phyloP scores from a whole-genome alignment of 805 yeast species.

The Lipomyces spencermartinsiae region DNA sequence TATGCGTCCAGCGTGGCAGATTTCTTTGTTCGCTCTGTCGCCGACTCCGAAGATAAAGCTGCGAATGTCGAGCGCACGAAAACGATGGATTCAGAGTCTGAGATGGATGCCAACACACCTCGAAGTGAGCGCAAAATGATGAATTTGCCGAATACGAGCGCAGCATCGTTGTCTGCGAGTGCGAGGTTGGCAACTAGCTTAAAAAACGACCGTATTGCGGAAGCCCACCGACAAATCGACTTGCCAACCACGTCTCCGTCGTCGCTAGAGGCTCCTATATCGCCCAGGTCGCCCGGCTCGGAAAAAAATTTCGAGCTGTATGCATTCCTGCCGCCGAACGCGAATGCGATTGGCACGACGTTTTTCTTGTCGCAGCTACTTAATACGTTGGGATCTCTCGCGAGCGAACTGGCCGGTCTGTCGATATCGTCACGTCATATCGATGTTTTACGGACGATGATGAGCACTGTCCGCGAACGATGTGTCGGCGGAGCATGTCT shows the following conservation, averaged over 20 bases:
- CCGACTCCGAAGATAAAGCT: slow-evolving; percentile 21
- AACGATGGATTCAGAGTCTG: slow-evolving; percentile 1
- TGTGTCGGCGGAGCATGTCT: slow-evolving; percentile 57
- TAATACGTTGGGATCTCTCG: slow-evolving; percentile 51
- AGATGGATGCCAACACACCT: background rate
- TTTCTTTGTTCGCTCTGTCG: slow-evolving; percentile 38
- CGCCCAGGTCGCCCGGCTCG: slow-evolving; percentile 29
- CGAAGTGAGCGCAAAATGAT: background rate
- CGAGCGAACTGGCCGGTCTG: slow-evolving; percentile 55
- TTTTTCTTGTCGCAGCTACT: slow-evolving; percentile 58
- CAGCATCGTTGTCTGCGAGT: slow-evolving; percentile 32
- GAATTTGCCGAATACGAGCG: slow-evolving; percentile 15
- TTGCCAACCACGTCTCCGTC: slow-evolving; percentile 7
- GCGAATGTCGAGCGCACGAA: background rate
- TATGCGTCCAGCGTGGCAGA: slow-evolving; percentile 41
- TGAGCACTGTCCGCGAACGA: slow-evolving; percentile 51
- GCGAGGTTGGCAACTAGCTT: slow-evolving; percentile 35
- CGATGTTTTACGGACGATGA: slow-evolving; percentile 48
- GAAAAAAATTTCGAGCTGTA: slow-evolving; percentile 28
- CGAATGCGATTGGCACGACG: slow-evolving; percentile 67
- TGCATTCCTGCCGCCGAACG: slow-evolving; percentile 68
- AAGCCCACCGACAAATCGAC: slow-evolving; percentile 9
- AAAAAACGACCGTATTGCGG: slow-evolving; percentile 25
- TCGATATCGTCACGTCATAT: slow-evolving; percentile 51
- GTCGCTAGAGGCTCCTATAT: slow-evolving; percentile 13